A percentile compares a stretch with the other conserved stretches of the same genome.
Conservation (phyloP, 495 filamentous ascomycete genomes). For the Daldinia loculata region DNA sequence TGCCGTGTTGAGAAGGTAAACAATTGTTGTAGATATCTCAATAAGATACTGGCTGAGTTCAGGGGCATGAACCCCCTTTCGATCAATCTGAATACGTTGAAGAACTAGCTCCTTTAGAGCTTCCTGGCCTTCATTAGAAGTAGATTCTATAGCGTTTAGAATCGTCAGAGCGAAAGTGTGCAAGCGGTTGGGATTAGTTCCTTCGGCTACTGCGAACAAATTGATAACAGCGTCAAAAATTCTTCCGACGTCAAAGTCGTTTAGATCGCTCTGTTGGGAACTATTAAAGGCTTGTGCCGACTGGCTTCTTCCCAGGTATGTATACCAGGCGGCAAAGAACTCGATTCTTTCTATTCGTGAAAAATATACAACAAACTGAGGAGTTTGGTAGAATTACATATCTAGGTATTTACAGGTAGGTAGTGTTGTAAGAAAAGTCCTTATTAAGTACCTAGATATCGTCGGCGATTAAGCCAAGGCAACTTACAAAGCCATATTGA, state of each 20-base stretch:
- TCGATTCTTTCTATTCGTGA: too few species aligned
- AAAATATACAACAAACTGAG: too few species aligned
- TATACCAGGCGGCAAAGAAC: too few species aligned
- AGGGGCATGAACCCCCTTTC: background rate
- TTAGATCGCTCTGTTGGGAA: background rate
- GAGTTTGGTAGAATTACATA: background rate
- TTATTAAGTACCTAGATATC: background rate
- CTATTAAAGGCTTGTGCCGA: background rate
- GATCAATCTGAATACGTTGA: constrained; percentile 2
- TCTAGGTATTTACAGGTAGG: too few species aligned
- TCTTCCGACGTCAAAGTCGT: background rate
- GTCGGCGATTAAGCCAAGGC: background rate
- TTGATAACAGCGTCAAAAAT: constrained; percentile 4
- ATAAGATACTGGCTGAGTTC: constrained; percentile 5
- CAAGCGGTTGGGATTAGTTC: background rate
- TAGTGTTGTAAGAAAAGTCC: background rate
- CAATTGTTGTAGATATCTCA: background rate
- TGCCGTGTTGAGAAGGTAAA: background rate
- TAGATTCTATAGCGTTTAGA: background rate
- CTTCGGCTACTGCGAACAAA: constrained; percentile 6
- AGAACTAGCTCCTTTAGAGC: background rate
- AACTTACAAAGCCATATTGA: too few species aligned
- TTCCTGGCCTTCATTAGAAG: background rate
- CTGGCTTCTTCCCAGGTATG: background rate
- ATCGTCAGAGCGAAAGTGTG: background rate